Evolutionary conservation across 2,329 filamentous ascomycete genomes (phyloP), one percentile per base, ranked within the genome.

Genomic region (Sporothrix brasiliensis): DNA sequence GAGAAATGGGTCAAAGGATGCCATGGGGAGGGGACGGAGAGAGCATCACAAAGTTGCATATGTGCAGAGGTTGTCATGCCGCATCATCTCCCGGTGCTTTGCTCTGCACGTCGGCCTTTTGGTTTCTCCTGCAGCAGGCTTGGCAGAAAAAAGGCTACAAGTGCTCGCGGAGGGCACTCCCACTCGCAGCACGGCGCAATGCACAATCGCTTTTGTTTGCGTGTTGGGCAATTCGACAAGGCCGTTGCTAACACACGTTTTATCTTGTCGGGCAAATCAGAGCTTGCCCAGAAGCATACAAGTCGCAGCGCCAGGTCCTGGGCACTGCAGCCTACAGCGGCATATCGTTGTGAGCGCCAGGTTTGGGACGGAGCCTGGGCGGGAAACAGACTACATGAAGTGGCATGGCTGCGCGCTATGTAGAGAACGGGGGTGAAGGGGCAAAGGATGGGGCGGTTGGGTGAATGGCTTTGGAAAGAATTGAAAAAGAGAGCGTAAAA

Each of bases 51-150:
- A 54, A 24, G 67, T 69, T 61, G 67, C 27, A 69, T 69, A 19
- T 44, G 67, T 52, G 67, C 44, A 69, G 67, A 61, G 54, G 60
- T 69, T 69, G 24, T 68, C 63, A 67, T 53, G 63, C 49, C 13
- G 47, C 49, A 39, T 41, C 44, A 21, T 27, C 9, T 34, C 14
- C 60, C 16, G 6, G 7, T 19, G 24, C 24, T 24, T 21, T 54
- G 47, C 27, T 24, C 30, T 24, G 63, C 27, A 30, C 30, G 47
- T 21, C 49, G 49, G 34, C n/a, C n/a, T 14, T 44, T 27, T 6
- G 5, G 5, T 41, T 27, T 47, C n/a, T 67, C 30, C 65, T 54
- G 65, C 65, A 67, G 49, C 21, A 30, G 10, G 61, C 24, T 10
- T 24, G 14, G 4, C 14, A 44, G 56, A n/a, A 19, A 63, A 39